Base-by-base conservation (phyloP, 306 rosid genomes). In the Macrotyloma uniflorum region DNA sequence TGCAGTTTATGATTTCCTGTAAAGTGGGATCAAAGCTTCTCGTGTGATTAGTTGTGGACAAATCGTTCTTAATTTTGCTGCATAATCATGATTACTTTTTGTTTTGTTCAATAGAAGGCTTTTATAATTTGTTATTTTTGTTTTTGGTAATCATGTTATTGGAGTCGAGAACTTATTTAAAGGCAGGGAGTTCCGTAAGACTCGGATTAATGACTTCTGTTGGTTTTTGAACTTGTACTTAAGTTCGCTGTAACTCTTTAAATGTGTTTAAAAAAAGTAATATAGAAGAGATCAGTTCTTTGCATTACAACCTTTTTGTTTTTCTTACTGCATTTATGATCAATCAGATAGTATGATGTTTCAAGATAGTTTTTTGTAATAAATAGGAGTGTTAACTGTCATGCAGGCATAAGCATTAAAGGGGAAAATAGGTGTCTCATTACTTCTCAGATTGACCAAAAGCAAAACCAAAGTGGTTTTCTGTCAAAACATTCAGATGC, bases 401-500 rank as follows among this genome's bases (percentile, higher is more conserved):
- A 80, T 77, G 49, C 83, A 91, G 94, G 84, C 40, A 28, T 40
- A 46, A 72, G 38, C 67, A 66, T 70, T 43, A 83, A 68, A 65
- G 89, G 79, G 65, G 87, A 79, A 33, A 23, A 55, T 19, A 78
- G 76, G 32, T 47, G 61, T 70, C 46, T 85, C 67, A 47, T 30
- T 6, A 63, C 77, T 71, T 82, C 89, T 77, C 90, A 85, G 50
- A 75, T 58, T 47, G 78, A 80, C 30, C 78, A 71, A 67, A 86
- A n/a, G 61, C 86, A 77, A 66, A 80, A 19, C 69, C 82, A 79
- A 26, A 13, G 74, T 45, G 45, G 72, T 14, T 80, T 80, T 50
- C 84, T 66, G 24, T 76, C 83, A 23, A 79, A 57, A 82, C 75
- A 70, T 70, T 91, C 87, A 42, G 85, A 80, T 38, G 88, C 89